A percentile compares a stretch with the other conserved stretches of the same genome.
These are phyloP conservation scores for Pneumocystis oryctolagi DNA, from an alignment of 1,139 yeast species.

Conservation along the genomic window DNA sequence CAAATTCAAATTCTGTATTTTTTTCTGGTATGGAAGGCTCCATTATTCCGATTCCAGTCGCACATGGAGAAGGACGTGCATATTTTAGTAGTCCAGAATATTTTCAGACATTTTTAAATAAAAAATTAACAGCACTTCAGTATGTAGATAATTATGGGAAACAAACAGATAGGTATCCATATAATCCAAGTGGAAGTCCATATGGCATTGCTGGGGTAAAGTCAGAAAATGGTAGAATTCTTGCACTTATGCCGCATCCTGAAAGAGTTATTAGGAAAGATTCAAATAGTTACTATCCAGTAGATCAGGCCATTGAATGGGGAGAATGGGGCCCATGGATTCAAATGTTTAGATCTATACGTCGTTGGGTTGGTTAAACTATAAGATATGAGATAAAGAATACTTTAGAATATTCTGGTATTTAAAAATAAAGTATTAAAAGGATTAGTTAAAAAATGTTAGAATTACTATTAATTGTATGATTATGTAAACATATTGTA, in stretches of 20 bases:
- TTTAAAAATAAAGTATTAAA: not conserved
- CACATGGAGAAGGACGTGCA: slow-evolving; percentile 98
- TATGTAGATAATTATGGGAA: slow-evolving; percentile 86
- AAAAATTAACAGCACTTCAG: slow-evolving; percentile 29
- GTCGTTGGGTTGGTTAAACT: slow-evolving; percentile 75
- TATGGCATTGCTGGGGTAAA: slow-evolving; percentile 86
- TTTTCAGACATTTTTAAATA: slow-evolving; percentile 25
- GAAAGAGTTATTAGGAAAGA: slow-evolving; percentile 85
- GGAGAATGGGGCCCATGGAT: slow-evolving; percentile 88
- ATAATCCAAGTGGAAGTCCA: slow-evolving; percentile 93
- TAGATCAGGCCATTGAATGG: slow-evolving; percentile 48
- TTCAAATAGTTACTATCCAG: slow-evolving; percentile 83
- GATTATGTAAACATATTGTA: not conserved
- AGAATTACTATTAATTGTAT: not conserved
- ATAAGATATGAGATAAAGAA: slow-evolving; percentile 24
- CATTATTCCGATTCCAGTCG: slow-evolving; percentile 86
- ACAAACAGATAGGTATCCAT: slow-evolving; percentile 70
- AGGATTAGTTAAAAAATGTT: not conserved
- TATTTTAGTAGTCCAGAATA: slow-evolving; percentile 36
- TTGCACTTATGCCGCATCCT: slow-evolving; percentile 99
- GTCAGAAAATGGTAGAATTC: slow-evolving; percentile 81
- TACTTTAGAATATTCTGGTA: not conserved
- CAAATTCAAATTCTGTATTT: slow-evolving; percentile 45
- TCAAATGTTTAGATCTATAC: slow-evolving; percentile 78
- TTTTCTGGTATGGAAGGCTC: slow-evolving; percentile 85